Percentiles rank a stretch among this genome's conserved stretches.
phyloP scores from a whole-genome alignment of 179 eudicot species.

The Pouteria campechiana region DNA sequence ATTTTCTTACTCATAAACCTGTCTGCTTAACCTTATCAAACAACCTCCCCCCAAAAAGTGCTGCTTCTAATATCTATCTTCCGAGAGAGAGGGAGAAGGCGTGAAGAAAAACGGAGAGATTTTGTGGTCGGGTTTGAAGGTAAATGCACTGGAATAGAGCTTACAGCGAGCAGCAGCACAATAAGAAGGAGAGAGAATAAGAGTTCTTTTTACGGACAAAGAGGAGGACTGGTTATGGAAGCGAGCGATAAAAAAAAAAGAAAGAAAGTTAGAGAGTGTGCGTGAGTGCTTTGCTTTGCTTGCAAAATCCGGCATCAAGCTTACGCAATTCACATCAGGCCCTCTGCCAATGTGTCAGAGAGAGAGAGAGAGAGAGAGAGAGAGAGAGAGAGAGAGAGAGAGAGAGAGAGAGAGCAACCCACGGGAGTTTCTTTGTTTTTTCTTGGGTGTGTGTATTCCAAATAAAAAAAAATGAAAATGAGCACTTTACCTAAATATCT shows the following conservation, averaged over 20 bases:
- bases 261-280: not conserved
- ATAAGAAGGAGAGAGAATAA: conserved; percentile 11
- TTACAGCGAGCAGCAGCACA: conserved; percentile 23
- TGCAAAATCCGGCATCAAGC: conserved; percentile 52
- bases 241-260: not conserved
- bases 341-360: conserved; percentile 40
- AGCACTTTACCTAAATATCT: too few species aligned
- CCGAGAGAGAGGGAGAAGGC: conserved; percentile 3
- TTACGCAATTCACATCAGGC: conserved; percentile 44
- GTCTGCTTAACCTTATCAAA: not conserved
- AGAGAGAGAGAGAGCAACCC: not conserved
- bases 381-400: conserved; percentile 1
- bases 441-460: too few species aligned
- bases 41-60: not conserved
- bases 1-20: too few species aligned
- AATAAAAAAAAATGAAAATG: too few species aligned
- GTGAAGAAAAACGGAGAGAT: conserved; percentile 4
- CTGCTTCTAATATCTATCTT: conserved; percentile 6
- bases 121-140: conserved; percentile 34
- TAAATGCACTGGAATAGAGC: conserved; percentile 41
- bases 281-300: conserved; percentile 47
- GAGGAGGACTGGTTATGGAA: conserved; percentile 2
- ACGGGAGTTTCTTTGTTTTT: too few species aligned
- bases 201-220: conserved; percentile 3
- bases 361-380: conserved; percentile 19